phyloP scores from a whole-genome alignment of 331 rosid genomes.

The Pyracantha coccinea region DNA sequence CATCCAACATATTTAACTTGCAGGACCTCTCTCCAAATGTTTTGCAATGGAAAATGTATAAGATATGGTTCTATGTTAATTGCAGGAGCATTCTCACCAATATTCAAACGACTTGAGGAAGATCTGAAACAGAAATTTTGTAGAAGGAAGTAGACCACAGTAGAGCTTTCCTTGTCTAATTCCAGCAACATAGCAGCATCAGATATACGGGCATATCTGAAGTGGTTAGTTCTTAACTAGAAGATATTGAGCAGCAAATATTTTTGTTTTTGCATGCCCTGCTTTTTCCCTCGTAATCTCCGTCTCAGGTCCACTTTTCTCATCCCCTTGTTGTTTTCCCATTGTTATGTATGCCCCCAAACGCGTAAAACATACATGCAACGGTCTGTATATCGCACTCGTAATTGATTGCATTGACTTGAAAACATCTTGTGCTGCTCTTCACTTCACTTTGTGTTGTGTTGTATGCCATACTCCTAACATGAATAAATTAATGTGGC shows the following conservation, averaged over 20 bases:
- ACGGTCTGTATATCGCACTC: too few relatives aligned
- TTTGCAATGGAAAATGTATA: background rate
- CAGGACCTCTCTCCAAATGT: background rate
- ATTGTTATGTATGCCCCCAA: background rate
- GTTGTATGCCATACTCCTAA: background rate
- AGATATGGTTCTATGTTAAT: conserved; percentile 1
- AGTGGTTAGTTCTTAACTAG: conserved; percentile 1
- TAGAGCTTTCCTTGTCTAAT: background rate
- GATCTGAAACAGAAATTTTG: conserved; percentile 41
- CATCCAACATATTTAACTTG: background rate
- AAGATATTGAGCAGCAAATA: background rate
- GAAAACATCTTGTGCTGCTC: background rate
- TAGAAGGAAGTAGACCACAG: conserved; percentile 11
- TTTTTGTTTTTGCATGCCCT: background rate
- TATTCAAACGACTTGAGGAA: conserved; percentile 55
- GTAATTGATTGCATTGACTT: background rate
- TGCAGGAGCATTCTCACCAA: conserved; percentile 58
- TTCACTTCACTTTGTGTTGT: background rate
- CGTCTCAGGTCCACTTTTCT: background rate
- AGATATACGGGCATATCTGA: background rate
- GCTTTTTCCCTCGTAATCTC: background rate
- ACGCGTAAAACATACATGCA: too few relatives aligned
- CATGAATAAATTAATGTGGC: too few relatives aligned
- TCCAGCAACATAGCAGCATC: background rate
- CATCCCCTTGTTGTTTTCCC: background rate